Base-by-base conservation (phyloP, 2,329 filamentous ascomycete genomes). In the Coniochaeta sp. region DNA sequence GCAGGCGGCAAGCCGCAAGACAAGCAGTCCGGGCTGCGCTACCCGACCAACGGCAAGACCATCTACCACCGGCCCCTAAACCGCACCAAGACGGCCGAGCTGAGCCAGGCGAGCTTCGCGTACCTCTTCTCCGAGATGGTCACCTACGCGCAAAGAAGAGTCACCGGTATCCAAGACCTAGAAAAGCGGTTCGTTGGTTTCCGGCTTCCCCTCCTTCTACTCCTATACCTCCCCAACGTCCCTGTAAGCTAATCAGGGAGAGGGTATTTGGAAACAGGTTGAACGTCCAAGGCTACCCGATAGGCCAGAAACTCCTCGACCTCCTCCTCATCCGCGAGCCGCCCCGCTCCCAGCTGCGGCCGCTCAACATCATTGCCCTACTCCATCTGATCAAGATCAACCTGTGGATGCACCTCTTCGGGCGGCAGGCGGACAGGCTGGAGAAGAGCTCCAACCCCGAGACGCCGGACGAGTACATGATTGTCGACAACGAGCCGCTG, bases 81-180 rank as follows among this genome's bases (percentile, higher is more conserved):
- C 76, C 89, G 95, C 65, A 89, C 88, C 68, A 90, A 91, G 73
- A 91, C 90, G 68, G 85, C 90, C 61, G 93, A 98, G 79, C 85
- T 96, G 66, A 96, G 92, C 74, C 89, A 96, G 71, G 86, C 95
- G 12, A 92, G 91, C 76, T 98, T 99, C 76, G 93, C 95, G 47
- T 98, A 96, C 74, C 81, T 99, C 62, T 98, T 99, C 73, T 88
- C 89, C 62, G 93, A 97, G 79, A 96, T 98, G 90, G 93, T 99
- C 57, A 88, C 87, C 69, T 98, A 98, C 75, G 93, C 95, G 67
- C 95, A 98, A 74, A 84, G 88, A 69, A 83, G 90, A 63, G 93
- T 97, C 59, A 95, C 90, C 66, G 93, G 91, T 7, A 96, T 99
- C 62, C 89, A 93, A 69, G 95, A 98, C 74, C 80, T 99, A 19